phyloP scores from a whole-genome alignment of 129 eudicot genomes.

The Solidago caesia region DNA sequence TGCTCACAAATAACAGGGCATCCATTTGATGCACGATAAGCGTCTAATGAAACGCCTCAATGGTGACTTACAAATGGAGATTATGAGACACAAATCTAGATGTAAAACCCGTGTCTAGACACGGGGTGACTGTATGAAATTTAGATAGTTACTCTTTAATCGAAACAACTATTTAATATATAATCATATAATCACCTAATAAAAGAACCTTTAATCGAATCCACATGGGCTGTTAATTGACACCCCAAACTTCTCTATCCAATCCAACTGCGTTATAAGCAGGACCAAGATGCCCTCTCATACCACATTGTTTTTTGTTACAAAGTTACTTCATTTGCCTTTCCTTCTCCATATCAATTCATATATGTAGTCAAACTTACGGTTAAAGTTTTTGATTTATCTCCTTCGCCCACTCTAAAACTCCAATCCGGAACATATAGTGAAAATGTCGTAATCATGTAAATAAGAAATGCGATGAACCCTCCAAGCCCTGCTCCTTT shows the following conservation, averaged over 20 bases:
- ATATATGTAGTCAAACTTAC: conserved; percentile 23
- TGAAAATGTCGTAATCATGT: conserved; percentile 60
- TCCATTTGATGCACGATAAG: no score
- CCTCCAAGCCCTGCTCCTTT: conserved; percentile 93
- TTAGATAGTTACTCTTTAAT: no score
- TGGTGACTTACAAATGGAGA: no score
- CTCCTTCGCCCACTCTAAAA: conserved; percentile 34
- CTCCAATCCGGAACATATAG: conserved; percentile 83
- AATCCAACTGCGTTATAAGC: conserved; percentile 95
- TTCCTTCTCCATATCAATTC: no score
- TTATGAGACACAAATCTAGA: no score
- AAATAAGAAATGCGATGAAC: conserved; percentile 53
- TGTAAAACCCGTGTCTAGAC: no score
- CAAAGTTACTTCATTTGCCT: neutral
- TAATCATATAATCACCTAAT: no score
- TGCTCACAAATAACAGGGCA: no score
- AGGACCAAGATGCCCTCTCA: conserved; percentile 90
- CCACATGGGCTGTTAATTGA: conserved; percentile 82
- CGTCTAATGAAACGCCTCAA: no score
- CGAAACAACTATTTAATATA: no score
- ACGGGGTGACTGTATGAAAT: no score
- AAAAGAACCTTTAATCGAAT: conserved; percentile 54
- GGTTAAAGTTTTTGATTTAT: conserved; percentile 34
- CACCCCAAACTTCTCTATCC: conserved; percentile 82
- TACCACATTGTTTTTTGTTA: conserved; percentile 46